Evolutionary conservation across 2,329 filamentous ascomycete genomes (phyloP), one percentile per base, ranked within the genome.

Genomic region (Phyllosticta paracitricarpa): DNA sequence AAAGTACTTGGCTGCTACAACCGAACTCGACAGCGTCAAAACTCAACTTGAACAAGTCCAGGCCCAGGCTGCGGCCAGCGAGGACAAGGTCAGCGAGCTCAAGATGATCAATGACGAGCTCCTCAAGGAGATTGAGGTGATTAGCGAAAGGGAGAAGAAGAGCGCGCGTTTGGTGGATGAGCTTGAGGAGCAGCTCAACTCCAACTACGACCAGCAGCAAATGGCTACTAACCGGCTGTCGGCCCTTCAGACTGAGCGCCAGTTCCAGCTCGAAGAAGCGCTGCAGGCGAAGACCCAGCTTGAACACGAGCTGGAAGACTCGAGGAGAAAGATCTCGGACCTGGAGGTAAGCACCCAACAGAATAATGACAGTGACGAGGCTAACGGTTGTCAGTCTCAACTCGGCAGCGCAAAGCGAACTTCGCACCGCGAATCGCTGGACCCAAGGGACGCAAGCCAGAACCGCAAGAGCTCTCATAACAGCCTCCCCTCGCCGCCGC

Each of bases 121-220:
- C 59, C 73, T 84, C 51, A 79, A 79, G 64, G 82, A 84, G 66
- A 78, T 87, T 25, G 79, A 82, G 64, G 78, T 78, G 65, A 77
- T 85, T 61, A 78, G 76, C 24, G 77, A 79, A 17, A 84, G 84
- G 76, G 96, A 95, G 79, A 87, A 91, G 78, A 97, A 96, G 81
- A 95, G 94, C 74, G 89, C 89, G 52, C 86, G 91, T 24, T 80
- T 99, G 12, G 90, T 99, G 8, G 91, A 97, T 72, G 93, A 99
- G 76, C 85, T 99, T 4, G 94, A 99, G 75, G 93, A 97, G 68
- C 94, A 99, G 74, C 85, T 99, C 59, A 92, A 93, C 71, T 90
- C 83, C 72, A 97, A 94, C 76, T 99, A 91, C 75, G 94, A 99
- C 70, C 89, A 96, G 72, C 91, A 93, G 63, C 90, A 97, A 70